Evolutionary conservation across 2,329 filamentous ascomycete genomes (phyloP), one percentile per base, ranked within the genome.

Genomic region (Fusarium dimerum): DNA sequence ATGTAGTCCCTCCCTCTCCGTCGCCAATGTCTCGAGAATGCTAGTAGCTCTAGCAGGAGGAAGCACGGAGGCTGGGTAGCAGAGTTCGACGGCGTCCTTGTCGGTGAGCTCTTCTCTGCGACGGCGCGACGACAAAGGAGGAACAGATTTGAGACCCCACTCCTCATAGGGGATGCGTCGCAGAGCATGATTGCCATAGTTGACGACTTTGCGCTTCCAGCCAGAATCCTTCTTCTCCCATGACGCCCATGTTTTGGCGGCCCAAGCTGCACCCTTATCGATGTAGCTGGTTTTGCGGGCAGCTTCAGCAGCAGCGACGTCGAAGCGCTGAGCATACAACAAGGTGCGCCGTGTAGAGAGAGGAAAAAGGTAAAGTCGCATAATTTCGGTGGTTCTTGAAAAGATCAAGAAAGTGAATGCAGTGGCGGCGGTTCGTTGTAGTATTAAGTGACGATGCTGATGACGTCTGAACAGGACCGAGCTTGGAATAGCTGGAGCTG

Each of bases 61-160:
- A 59, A 97, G 81, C 47, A 92, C 79, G 45, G 82, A 82, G 43
- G 81, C 76, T 0, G 94, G 94, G 67, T 89, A 97, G 47, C 90
- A 76, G 30, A 97, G 81, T 61, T 91, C 84, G 55, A 90, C 83
- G 63, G 83, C 85, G 46, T 85, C 81, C 58, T 81, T 79, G 38
- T 82, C 83, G 47, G 83, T 71, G 18, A 85, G 66, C 62, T 89
- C 84, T 47, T 89, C 85, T 45, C 82, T 77, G 61, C 83, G 80
- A 52, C 85, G 80, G 60, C 84, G 81, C 51, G 84, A 76, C 40
- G 86, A 90, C 62, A 96, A 78, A 18, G 92, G 87, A 42, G 94
- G 94, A 47, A 99, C 87, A 36, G 91, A 96, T 76, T 97, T 97
- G 61, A 99, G 80, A 1, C 90, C 92, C 94, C 94, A 99, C 86